phyloP scores from a whole-genome alignment of 1,284 basidiomycete genomes.

The Inonotus obliquus region DNA sequence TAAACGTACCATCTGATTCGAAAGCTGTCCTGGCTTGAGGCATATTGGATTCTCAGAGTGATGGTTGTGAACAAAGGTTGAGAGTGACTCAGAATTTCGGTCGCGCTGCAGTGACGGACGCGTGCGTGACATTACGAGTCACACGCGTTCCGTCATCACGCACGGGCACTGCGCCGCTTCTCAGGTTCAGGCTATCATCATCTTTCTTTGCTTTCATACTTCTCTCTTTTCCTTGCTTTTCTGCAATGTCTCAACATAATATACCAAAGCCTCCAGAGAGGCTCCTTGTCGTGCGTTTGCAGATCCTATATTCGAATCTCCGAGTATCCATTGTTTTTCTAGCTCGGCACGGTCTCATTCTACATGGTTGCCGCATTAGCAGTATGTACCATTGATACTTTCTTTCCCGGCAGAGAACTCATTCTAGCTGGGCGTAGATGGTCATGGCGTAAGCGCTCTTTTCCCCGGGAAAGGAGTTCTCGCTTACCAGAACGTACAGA shows the following conservation, averaged over 20 bases:
- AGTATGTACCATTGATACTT: conserved; percentile 43
- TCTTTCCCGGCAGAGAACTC: not conserved
- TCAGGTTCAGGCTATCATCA: not conserved
- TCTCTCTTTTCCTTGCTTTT: not conserved
- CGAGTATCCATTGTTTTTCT: not conserved
- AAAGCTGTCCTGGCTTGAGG: not conserved
- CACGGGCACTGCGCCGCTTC: not conserved
- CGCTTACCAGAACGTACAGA: conserved; percentile 32
- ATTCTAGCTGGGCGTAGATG: conserved; percentile 47
- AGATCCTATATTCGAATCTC: not conserved
- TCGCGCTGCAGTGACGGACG: not conserved
- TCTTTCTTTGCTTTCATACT: not conserved
- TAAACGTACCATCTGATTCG: not conserved
- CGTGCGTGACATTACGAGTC: not conserved
- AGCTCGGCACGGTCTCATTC: conserved; percentile 68
- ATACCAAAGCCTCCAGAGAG: conserved; percentile 19
- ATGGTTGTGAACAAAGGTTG: not conserved
- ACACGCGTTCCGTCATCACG: conserved; percentile 6
- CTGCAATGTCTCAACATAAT: conserved; percentile 20
- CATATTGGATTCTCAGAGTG: not conserved
- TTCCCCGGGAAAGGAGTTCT: conserved; percentile 9
- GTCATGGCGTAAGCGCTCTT: conserved; percentile 63
- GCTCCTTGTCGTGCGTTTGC: conserved; percentile 22
- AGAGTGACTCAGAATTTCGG: not conserved
- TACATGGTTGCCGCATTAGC: conserved; percentile 79